These are phyloP conservation scores for Glycine latifolia DNA, from an alignment of 306 rosid species.

Conservation along the genomic window DNA sequence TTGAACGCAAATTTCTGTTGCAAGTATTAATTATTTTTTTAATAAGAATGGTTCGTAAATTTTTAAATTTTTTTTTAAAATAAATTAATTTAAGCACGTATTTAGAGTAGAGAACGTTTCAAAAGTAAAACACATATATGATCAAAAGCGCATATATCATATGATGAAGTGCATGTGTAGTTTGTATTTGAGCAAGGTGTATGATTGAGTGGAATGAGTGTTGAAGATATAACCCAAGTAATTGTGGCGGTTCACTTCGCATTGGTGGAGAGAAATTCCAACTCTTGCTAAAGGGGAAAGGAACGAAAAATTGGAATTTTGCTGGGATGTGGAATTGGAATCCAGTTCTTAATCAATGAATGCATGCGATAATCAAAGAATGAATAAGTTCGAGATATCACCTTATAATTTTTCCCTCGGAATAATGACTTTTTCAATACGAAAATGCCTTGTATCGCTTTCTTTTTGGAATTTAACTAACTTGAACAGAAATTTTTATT, in stretches of 20 bases:
- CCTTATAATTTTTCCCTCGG: background rate
- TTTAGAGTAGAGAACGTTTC: background rate
- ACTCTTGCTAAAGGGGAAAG: background rate
- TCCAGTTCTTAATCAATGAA: slow-evolving; percentile 18
- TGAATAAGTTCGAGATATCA: background rate
- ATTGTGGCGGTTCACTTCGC: background rate
- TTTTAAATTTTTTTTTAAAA: background rate
- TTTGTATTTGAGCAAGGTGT: background rate
- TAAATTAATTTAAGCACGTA: background rate
- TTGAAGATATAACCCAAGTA: background rate
- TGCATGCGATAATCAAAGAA: background rate
- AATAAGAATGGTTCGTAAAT: background rate
- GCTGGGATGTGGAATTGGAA: background rate
- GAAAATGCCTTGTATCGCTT: background rate
- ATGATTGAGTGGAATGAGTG: background rate
- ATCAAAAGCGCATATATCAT: too few relatives aligned
- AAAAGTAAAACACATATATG: background rate
- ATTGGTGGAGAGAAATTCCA: background rate
- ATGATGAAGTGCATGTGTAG: background rate
- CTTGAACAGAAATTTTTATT: background rate
- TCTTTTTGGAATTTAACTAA: background rate
- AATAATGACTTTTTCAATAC: background rate
- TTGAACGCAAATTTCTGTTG: background rate
- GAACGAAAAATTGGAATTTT: slow-evolving; percentile 1
- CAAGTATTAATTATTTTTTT: background rate